Base-by-base conservation (phyloP, 2,329 filamentous ascomycete species). In the Zelopaecilomyces penicillatus region DNA sequence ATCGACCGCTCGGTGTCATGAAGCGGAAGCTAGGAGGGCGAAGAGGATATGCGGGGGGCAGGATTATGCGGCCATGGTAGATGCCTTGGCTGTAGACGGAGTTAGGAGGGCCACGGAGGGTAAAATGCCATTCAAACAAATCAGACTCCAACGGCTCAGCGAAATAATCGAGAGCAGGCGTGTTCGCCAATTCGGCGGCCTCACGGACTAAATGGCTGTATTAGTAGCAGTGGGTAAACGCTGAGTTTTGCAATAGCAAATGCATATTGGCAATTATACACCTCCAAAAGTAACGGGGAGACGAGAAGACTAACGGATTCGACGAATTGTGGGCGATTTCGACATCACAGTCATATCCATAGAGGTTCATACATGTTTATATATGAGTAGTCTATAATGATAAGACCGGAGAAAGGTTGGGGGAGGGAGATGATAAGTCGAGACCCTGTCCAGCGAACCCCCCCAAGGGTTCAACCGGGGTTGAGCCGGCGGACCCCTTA, bases 81-180 rank as follows among this genome's bases (percentile, higher is more conserved):
- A 96, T 78, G 39, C 93, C 93, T 30, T 74, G 70, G 37, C 80
- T 79, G 67, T 90, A 96, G 33, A 83, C 79, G 0, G 88, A 90
- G 30, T 78, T 73, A 0, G 91, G 91, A 0, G 91, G 90, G 0
- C 93, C 93, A 42, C 84, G 81, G n/a, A 98, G 75, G 0, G 93
- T 98, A 68, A 97, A 98, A 71, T 98, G 93, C 93, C 93, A 98
- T 67, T 97, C 90, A 68, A 95, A 95, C 43, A 98, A 82, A 66
- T 97, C 89, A 30, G 80, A 74, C 61, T 97, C 91, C 50, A 91
- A 79, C 0, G 93, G 93, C 4, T 82, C 74, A 35, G 91, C 93
- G 54, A 84, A 80, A 67, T 91, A 94, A 69, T 95, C 88, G 43
- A 86, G 73, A 3, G 87, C 93, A 4, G 91, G 88, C 33, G 85